A percentile compares a stretch with the other conserved stretches of the same genome.
Conservation (phyloP, 805 yeast species). For the Hanseniaspora vineae region DNA sequence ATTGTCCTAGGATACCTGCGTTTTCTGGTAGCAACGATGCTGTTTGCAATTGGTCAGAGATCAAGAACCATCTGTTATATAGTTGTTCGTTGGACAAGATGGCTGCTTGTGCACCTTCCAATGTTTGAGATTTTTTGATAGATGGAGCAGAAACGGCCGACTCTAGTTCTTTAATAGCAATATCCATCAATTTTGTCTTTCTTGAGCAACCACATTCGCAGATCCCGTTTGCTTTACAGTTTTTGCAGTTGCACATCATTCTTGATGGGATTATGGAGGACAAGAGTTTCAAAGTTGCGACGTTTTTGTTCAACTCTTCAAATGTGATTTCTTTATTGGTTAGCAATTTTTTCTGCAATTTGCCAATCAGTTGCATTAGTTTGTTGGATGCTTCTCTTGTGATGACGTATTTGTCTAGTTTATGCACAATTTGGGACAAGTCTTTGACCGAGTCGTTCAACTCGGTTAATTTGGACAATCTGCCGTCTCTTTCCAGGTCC, state of each 20-base stretch:
- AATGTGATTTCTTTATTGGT: slow-evolving; percentile 9
- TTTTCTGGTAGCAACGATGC: slow-evolving; percentile 87
- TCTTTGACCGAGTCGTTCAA: slow-evolving; percentile 41
- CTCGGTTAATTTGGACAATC: slow-evolving; percentile 55
- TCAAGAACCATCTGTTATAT: slow-evolving; percentile 62
- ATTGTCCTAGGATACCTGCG: slow-evolving; percentile 89
- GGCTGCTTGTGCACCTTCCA: slow-evolving; percentile 33
- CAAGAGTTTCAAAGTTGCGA: slow-evolving; percentile 13
- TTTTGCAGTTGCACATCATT: slow-evolving; percentile 11
- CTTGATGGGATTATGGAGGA: slow-evolving; percentile 15
- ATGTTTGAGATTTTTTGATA: background rate
- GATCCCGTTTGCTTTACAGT: slow-evolving; percentile 7
- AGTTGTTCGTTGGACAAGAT: slow-evolving; percentile 69
- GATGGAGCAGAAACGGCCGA: slow-evolving; percentile 26
- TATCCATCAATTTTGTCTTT: slow-evolving; percentile 15
- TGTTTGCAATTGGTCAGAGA: slow-evolving; percentile 77
- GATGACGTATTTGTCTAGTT: slow-evolving; percentile 27
- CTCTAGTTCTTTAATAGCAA: slow-evolving; percentile 32
- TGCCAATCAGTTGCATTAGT: slow-evolving; percentile 14
- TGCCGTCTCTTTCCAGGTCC: slow-evolving; percentile 65
- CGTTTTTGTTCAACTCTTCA: slow-evolving; percentile 27
- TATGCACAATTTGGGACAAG: slow-evolving; percentile 27
- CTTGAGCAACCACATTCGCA: slow-evolving; percentile 12
- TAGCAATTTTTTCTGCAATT: slow-evolving; percentile 13
- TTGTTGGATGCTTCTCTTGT: slow-evolving; percentile 26